Conservation (phyloP, 768 basidiomycete genomes). For the Rhizopogon vinicolor region DNA sequence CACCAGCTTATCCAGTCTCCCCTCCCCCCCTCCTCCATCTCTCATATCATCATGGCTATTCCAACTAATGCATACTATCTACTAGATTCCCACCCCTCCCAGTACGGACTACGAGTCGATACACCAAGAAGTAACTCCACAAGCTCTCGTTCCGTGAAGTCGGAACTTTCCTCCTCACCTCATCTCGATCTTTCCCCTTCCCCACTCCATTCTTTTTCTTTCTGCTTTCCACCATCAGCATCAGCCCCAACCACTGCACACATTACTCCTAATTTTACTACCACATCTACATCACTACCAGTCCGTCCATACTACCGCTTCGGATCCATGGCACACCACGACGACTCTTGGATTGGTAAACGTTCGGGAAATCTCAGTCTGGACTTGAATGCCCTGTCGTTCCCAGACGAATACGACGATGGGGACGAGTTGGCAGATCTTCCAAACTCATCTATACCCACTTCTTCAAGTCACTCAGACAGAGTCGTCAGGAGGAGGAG, state of each 20-base stretch:
- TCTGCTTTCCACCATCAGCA: constrained; percentile 12
- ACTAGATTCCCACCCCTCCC: constrained; percentile 6
- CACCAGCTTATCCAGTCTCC: not conserved
- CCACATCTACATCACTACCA: constrained; percentile 1
- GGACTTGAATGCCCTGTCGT: constrained; percentile 33
- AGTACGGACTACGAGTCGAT: not conserved
- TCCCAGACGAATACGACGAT: constrained; percentile 64
- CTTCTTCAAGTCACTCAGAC: constrained; percentile 27
- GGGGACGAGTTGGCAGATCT: constrained; percentile 49
- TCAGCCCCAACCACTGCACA: not conserved
- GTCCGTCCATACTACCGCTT: constrained; percentile 18
- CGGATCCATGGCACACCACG: constrained; percentile 16
- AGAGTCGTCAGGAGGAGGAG: constrained; percentile 65
- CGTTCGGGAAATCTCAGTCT: constrained; percentile 12
- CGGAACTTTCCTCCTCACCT: constrained; percentile 21
- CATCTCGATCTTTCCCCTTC: constrained; percentile 18
- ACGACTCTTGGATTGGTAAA: constrained; percentile 21
- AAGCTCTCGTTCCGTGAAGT: constrained; percentile 20
- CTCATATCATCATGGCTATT: not conserved
- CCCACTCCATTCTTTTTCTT: constrained; percentile 16
- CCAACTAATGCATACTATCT: not conserved
- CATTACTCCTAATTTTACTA: not conserved
- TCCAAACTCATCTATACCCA: constrained; percentile 12
- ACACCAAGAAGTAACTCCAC: constrained; percentile 2
- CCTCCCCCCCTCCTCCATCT: not conserved